A percentile compares a stretch with the other conserved stretches of the same genome.
These are phyloP conservation scores for Arachis hypogaea DNA, from an alignment of 306 rosid genomes.

Conservation along the genomic window DNA sequence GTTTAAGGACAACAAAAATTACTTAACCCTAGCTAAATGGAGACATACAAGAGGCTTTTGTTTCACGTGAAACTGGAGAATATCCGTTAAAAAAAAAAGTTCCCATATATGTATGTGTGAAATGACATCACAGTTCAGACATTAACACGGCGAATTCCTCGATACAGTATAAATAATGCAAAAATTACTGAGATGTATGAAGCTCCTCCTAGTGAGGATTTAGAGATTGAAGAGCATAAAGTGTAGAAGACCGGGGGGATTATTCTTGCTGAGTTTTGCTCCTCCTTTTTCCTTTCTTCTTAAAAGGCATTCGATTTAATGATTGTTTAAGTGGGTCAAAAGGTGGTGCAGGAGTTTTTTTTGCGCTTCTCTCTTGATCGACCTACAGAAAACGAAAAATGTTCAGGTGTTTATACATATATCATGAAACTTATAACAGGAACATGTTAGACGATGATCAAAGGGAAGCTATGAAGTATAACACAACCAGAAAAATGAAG, in stretches of 20 bases:
- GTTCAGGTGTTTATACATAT: background rate
- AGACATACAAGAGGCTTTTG: too few relatives aligned
- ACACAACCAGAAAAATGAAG: slow-evolving; percentile 2
- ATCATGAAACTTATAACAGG: slow-evolving; percentile 12
- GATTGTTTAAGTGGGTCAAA: slow-evolving; percentile 58
- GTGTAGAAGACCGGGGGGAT: background rate
- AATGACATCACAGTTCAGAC: too few relatives aligned
- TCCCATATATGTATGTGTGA: too few relatives aligned
- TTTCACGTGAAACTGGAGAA: too few relatives aligned
- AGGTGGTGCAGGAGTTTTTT: slow-evolving; percentile 19
- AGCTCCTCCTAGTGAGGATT: too few relatives aligned
- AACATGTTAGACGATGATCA: slow-evolving; percentile 7
- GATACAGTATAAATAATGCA: too few relatives aligned
- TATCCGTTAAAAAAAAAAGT: too few relatives aligned
- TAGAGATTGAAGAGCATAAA: too few relatives aligned
- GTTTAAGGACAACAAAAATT: too few relatives aligned
- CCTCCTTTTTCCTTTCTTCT: slow-evolving; percentile 61
- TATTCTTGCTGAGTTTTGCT: slow-evolving; percentile 39
- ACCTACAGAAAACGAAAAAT: slow-evolving; percentile 51
- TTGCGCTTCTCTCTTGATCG: slow-evolving; percentile 41
- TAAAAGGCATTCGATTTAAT: slow-evolving; percentile 50
- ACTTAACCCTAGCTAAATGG: too few relatives aligned
- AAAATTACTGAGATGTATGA: too few relatives aligned
- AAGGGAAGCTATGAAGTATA: slow-evolving; percentile 3
- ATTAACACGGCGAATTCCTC: too few relatives aligned